phyloP scores from a whole-genome alignment of 2,329 filamentous ascomycete species.

The Eurotiales sp. region DNA sequence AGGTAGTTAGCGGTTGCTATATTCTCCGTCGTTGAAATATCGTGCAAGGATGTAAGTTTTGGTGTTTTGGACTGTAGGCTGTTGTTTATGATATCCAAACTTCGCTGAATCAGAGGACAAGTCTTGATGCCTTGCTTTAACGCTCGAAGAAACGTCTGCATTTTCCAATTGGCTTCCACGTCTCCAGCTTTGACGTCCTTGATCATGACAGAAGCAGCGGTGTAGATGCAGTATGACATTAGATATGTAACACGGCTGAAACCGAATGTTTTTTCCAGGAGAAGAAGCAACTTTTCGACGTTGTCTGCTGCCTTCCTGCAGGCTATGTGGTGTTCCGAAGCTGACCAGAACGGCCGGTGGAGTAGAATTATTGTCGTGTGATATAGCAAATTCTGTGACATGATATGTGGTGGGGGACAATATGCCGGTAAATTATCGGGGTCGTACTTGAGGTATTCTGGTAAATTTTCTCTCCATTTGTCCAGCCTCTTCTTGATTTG shows the following conservation, averaged over 20 bases:
- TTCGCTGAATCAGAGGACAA: conserved; percentile 3
- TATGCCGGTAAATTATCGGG: neutral
- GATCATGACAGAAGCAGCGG: neutral
- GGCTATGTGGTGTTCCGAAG: neutral
- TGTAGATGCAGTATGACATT: conserved; percentile 6
- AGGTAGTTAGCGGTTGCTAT: too few species aligned
- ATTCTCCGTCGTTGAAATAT: too few species aligned
- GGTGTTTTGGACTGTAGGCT: neutral
- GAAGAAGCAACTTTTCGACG: conserved; percentile 1
- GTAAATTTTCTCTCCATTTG: neutral
- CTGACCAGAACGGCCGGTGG: neutral
- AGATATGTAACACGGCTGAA: conserved; percentile 3
- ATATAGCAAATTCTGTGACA: neutral
- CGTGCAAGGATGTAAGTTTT: too few species aligned
- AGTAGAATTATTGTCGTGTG: conserved; percentile 4
- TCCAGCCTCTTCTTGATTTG: neutral
- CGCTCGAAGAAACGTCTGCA: conserved; percentile 2
- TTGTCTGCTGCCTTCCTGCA: neutral
- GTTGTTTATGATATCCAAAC: conserved; percentile 1
- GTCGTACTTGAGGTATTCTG: neutral
- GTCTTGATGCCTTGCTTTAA: neutral
- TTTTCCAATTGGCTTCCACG: neutral
- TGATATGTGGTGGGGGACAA: conserved; percentile 2
- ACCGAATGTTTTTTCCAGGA: conserved; percentile 1
- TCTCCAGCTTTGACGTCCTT: conserved; percentile 1